Evolutionary conservation across 2,329 filamentous ascomycete genomes (phyloP).

Genomic region (Dothidotthia symphoricarpi): DNA sequence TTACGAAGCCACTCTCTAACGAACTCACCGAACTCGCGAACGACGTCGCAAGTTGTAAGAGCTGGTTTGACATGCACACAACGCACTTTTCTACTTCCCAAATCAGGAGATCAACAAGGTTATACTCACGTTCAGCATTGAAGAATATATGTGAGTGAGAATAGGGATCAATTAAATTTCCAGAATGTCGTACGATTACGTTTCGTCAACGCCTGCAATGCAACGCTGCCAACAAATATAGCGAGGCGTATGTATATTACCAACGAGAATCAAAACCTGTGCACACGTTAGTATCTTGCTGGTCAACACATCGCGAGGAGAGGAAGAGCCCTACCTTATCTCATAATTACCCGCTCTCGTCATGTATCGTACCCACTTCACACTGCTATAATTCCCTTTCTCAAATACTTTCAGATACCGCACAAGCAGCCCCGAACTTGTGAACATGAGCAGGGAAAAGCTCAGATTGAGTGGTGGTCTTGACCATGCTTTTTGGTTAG

Average conservation of each 20-base stretch:
- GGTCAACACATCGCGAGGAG: not conserved
- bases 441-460: constrained; percentile 97
- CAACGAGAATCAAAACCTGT: constrained; percentile 4
- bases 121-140: no score
- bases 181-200: constrained; percentile 5
- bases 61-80: no score
- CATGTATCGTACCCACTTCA: constrained; percentile 99
- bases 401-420: constrained; percentile 98
- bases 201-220: constrained; percentile 10
- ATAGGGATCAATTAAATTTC: no score
- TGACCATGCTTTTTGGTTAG: constrained; percentile 96
- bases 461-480: constrained; percentile 86
- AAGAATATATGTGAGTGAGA: no score
- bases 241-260: not conserved
- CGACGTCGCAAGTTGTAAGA: no score
- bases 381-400: constrained; percentile 97
- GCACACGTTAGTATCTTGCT: not conserved
- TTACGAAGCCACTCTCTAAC: no score
- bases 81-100: no score
- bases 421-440: constrained; percentile 86
- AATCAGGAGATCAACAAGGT: no score
- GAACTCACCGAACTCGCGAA: no score
- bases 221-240: constrained; percentile 4
- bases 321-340: constrained; percentile 67
- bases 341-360: constrained; percentile 96